A percentile compares a stretch with the other conserved stretches of the same genome.
These are phyloP conservation scores for Colletotrichum tamarilloi DNA, from an alignment of 2,329 filamentous ascomycete genomes.

Conservation along the genomic window DNA sequence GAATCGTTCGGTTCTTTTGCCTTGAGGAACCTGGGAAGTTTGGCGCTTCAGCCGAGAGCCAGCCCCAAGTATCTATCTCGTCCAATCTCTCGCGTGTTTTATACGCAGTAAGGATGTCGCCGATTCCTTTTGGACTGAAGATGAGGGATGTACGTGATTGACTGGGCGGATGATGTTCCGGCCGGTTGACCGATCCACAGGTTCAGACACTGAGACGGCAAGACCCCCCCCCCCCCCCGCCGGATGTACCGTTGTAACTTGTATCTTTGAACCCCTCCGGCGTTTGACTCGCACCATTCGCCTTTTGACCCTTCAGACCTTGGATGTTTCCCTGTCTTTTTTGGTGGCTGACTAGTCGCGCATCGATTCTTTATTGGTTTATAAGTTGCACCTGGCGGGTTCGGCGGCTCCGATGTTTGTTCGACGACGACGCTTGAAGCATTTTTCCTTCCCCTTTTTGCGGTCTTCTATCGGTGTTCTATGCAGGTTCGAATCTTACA, in stretches of 20 bases:
- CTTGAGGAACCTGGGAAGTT: background rate
- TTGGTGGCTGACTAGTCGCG: slow-evolving; percentile 25
- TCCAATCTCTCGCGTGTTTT: background rate
- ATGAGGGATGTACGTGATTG: background rate
- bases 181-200: background rate
- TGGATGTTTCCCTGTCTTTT: background rate
- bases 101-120: background rate
- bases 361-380: slow-evolving; percentile 27
- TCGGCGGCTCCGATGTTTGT: slow-evolving; percentile 26
- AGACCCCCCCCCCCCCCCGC: background rate
- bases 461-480: background rate
- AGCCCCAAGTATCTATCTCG: background rate
- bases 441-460: background rate
- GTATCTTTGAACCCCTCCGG: background rate
- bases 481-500: background rate
- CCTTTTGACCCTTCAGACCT: background rate
- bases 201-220: background rate
- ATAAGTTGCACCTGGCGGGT: background rate
- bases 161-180: background rate
- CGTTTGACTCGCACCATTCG: background rate
- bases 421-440: background rate
- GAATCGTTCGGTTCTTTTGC: background rate
- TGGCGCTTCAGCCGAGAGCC: background rate
- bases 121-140: background rate
- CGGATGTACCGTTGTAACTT: background rate